These are phyloP conservation scores for Clarireedia monteithiana DNA, from an alignment of 2,329 filamentous ascomycete species.

Conservation along the genomic window DNA sequence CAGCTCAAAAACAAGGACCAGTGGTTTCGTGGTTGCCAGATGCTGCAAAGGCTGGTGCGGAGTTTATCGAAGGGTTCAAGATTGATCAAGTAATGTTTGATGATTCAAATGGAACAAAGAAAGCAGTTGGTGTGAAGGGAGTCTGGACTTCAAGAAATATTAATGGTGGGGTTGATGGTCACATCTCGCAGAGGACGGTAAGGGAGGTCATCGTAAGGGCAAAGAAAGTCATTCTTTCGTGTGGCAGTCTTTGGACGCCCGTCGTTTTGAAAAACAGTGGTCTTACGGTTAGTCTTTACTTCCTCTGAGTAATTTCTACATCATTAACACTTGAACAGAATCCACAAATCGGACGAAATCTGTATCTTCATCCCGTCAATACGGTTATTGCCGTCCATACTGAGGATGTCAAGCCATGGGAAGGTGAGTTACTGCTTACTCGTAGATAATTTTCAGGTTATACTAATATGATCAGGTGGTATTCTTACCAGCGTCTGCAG, in stretches of 20 bases:
- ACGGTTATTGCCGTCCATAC: conserved; percentile 54
- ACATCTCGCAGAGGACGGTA: conserved; percentile 38
- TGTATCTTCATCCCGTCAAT: conserved; percentile 72
- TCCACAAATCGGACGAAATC: conserved; percentile 70
- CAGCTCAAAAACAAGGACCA: conserved; percentile 71
- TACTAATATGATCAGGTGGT: conserved; percentile 32
- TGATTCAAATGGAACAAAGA: conserved; percentile 37
- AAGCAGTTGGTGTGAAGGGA: conserved; percentile 65
- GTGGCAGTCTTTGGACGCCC: conserved; percentile 70
- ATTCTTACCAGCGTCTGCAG: conserved; percentile 74
- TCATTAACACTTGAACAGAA: conserved; percentile 40
- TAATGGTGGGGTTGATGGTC: conserved; percentile 48
- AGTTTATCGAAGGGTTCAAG: conserved; percentile 77
- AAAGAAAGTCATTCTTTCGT: conserved; percentile 72
- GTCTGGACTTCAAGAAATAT: conserved; percentile 66
- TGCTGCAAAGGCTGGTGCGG: conserved; percentile 66
- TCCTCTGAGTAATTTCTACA: background rate
- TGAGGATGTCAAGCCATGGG: conserved; percentile 63
- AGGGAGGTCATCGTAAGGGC: conserved; percentile 66
- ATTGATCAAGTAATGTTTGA: conserved; percentile 66
- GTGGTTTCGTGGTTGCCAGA: conserved; percentile 71
- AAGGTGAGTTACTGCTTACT: conserved; percentile 28
- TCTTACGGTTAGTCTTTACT: conserved; percentile 43
- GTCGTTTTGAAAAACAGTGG: conserved; percentile 71
- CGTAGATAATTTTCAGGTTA: background rate